Evolutionary conservation across 208 protist species (phyloP).

Genomic region (Trypanosoma cruzi): DNA sequence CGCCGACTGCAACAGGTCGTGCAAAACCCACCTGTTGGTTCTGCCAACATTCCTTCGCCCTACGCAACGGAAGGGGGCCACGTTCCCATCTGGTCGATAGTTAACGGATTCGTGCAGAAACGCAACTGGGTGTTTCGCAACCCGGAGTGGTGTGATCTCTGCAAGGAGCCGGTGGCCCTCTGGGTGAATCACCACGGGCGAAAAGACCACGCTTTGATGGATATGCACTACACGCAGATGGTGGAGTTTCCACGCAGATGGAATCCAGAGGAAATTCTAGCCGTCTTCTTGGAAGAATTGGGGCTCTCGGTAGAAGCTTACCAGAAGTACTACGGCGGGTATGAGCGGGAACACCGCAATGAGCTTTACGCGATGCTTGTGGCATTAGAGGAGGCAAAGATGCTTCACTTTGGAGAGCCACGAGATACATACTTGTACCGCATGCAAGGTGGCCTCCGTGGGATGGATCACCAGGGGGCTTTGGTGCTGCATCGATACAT

Average conservation of each 20-base stretch:
- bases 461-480: constrained; percentile 85
- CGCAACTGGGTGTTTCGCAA: constrained; percentile 87
- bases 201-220: constrained; percentile 90
- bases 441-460: constrained; percentile 84
- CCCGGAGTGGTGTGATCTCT: constrained; percentile 89
- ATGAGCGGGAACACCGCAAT: constrained; percentile 68
- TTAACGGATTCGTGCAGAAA: constrained; percentile 81
- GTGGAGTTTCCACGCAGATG: constrained; percentile 79
- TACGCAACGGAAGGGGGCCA: constrained; percentile 84
- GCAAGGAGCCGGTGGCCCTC: constrained; percentile 83
- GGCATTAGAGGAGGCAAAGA: constrained; percentile 68
- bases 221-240: constrained; percentile 86
- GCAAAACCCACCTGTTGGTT: constrained; percentile 33
- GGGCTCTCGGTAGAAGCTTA: constrained; percentile 54
- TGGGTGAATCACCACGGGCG: constrained; percentile 90
- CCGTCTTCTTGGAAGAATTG: constrained; percentile 55
- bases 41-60: constrained; percentile 38
- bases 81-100: constrained; percentile 87
- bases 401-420: constrained; percentile 86
- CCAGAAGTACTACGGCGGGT: constrained; percentile 48
- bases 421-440: constrained; percentile 77
- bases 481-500: constrained; percentile 88
- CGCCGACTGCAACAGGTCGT: constrained; percentile 22
- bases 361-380: constrained; percentile 84
- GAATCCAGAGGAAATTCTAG: constrained; percentile 72